Base-by-base conservation (phyloP, 805 yeast species). In the Saturnispora diversa region DNA sequence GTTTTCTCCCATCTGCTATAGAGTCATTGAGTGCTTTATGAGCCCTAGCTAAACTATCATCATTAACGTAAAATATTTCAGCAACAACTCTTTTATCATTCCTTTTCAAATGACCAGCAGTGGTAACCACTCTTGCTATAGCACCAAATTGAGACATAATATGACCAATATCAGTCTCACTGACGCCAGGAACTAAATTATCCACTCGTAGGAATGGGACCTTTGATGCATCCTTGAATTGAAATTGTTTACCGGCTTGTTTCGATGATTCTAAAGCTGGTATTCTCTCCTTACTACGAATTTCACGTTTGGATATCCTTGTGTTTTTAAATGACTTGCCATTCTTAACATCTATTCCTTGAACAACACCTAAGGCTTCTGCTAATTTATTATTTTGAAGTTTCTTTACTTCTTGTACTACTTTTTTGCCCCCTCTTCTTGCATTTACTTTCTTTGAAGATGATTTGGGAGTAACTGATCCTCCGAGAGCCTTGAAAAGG, bases 141-240 rank as follows among this genome's bases (percentile, higher is more conserved):
- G 45, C 32, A 2, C 63, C 56, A 9, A 59, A 41, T 9, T 21
- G 27, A 3, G 50, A 43, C 36, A 61, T 41, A 4, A 58, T 59
- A 2, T 43, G 33, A 21, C 30, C 39, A n/a, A 65, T 46, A 37
- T 63, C 66, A 4, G 43, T 36, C 12, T 52, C 49, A 1, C 58
- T 39, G 0, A 61, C 64, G 5, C 59, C 66, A 10, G 50, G 48
- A 15, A 47, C 52, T 6, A 65, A 37, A 39, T 65, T 65, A 12
- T 40, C 42, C 7, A 65, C 48, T 31, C 60, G 51, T 11, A 64
- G 35, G 35, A 62, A 51, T 20, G 46, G 49, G 7, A 51, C 45
- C 5, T 37, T 30, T 1, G 58, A 42, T 1, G 52, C 49, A 32
- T 56, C 48, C 41, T 51, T 56, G 31, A 62, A 48, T 11, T 30